These are phyloP conservation scores for Aspergillus spinulosporus DNA, from an alignment of 2,329 filamentous ascomycete species.

Conservation along the genomic window DNA sequence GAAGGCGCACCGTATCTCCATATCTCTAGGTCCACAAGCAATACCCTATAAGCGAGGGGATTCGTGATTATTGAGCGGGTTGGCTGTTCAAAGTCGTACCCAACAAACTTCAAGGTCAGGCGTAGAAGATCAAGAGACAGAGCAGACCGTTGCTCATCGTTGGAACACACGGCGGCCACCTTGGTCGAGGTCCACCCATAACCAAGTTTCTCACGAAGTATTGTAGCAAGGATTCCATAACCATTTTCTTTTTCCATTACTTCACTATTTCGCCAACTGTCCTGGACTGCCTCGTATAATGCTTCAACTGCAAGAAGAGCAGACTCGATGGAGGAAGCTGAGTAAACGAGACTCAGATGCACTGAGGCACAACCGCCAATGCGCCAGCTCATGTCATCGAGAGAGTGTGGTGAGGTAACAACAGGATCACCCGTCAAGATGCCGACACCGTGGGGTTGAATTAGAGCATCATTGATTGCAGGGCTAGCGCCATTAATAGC, in stretches of 20 bases:
- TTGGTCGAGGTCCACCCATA: constrained; percentile 46
- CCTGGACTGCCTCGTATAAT: constrained; percentile 79
- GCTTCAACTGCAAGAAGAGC: constrained; percentile 78
- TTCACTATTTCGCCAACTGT: constrained; percentile 96
- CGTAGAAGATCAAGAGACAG: constrained; percentile 66
- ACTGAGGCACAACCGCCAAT: constrained; percentile 88
- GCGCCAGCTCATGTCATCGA: constrained; percentile 92
- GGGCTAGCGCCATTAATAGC: constrained; percentile 87
- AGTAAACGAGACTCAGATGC: constrained; percentile 79
- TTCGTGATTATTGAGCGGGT: constrained; percentile 93
- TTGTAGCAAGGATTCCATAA: constrained; percentile 80
- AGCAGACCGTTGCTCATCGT: constrained; percentile 50
- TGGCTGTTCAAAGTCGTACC: constrained; percentile 77
- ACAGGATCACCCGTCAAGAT: constrained; percentile 81
- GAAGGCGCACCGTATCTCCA: constrained; percentile 78
- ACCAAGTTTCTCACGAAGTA: constrained; percentile 76
- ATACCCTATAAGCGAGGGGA: constrained; percentile 85
- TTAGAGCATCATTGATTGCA: constrained; percentile 84
- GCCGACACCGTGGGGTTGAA: constrained; percentile 75
- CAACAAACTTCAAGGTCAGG: constrained; percentile 80
- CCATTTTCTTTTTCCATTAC: constrained; percentile 96
- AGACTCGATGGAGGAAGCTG: constrained; percentile 67
- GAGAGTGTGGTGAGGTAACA: constrained; percentile 73
- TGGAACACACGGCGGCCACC: constrained; percentile 37
- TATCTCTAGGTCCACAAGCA: constrained; percentile 89